phyloP scores from a whole-genome alignment of 176 grass and related monocot genomes.

The Oryza glumipatula region DNA sequence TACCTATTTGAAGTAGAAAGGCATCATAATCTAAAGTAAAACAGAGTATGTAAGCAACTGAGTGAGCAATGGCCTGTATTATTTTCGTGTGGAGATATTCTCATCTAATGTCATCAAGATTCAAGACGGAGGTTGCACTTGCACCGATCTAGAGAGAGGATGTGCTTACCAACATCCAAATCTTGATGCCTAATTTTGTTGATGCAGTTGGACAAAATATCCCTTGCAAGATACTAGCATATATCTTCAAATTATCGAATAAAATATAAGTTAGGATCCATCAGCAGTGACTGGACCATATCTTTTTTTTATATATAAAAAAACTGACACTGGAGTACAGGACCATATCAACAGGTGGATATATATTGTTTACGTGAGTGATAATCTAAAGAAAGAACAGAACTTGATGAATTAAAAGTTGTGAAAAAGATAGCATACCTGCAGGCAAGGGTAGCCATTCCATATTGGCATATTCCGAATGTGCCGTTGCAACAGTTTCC shows the following conservation, averaged over 20 bases:
- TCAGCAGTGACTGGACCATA: conserved; percentile 9
- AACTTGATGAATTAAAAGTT: neutral
- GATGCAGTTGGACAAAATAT: conserved; percentile 11
- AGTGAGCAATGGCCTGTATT: neutral
- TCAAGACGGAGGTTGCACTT: conserved; percentile 17
- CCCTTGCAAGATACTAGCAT: neutral
- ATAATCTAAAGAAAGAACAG: conserved; percentile 2
- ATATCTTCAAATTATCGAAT: conserved; percentile 9
- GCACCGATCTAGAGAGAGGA: neutral
- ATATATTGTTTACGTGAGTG: neutral
- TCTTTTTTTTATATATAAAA: neutral
- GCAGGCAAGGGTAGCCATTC: neutral
- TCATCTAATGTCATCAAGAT: neutral
- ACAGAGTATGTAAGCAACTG: neutral
- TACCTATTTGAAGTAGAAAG: conserved; percentile 8
- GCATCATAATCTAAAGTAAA: neutral
- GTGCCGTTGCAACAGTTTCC: neutral
- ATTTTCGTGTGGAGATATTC: neutral
- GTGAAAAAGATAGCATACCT: neutral
- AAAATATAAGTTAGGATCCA: neutral
- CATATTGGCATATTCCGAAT: neutral
- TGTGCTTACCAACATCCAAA: conserved; percentile 15
- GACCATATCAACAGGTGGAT: neutral
- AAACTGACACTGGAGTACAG: neutral
- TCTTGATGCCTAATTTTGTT: neutral